phyloP scores from a whole-genome alignment of 768 basidiomycete genomes.

The Lactarius akahatsu region DNA sequence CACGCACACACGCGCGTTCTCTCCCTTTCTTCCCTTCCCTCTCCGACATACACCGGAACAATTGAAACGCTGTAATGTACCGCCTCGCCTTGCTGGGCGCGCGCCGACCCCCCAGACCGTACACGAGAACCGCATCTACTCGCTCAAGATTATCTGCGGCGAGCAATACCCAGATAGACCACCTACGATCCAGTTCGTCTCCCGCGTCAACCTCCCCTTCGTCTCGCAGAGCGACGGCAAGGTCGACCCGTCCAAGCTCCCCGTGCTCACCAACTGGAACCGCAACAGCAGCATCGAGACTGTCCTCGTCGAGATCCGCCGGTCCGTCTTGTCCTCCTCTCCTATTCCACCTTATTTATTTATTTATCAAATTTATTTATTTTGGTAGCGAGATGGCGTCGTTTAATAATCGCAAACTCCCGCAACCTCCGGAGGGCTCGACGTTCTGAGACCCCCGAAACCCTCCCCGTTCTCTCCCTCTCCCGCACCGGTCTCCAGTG shows the following conservation, averaged over 20 bases:
- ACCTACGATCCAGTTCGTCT: slow-evolving; percentile 82
- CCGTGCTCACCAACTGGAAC: slow-evolving; percentile 73
- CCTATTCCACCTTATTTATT: too few species aligned
- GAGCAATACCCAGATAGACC: slow-evolving; percentile 71
- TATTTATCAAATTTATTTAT: too few species aligned
- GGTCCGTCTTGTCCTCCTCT: slow-evolving; percentile 46
- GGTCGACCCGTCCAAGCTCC: slow-evolving; percentile 72
- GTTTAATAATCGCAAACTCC: slow-evolving; percentile 86
- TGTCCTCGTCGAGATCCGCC: slow-evolving; percentile 88
- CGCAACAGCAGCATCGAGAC: slow-evolving; percentile 80
- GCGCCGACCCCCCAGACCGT: slow-evolving; percentile 60
- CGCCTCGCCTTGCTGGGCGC: background rate
- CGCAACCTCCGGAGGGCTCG: slow-evolving; percentile 90
- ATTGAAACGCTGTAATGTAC: background rate
- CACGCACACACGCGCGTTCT: slow-evolving; percentile 21
- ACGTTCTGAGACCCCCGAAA: slow-evolving; percentile 45
- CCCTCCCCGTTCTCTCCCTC: background rate
- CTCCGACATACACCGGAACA: background rate
- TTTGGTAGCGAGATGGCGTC: slow-evolving; percentile 86
- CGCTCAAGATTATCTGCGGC: slow-evolving; percentile 85
- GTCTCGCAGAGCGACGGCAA: slow-evolving; percentile 73
- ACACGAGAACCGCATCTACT: slow-evolving; percentile 99
- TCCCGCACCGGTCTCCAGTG: slow-evolving; percentile 5
- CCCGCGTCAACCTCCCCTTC: slow-evolving; percentile 91
- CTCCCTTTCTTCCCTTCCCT: background rate